Percentiles rank a stretch among this genome's conserved stretches.
phyloP scores from a whole-genome alignment of 192 early-diverging fungal species.

The Fimicolochytrium jonesii region DNA sequence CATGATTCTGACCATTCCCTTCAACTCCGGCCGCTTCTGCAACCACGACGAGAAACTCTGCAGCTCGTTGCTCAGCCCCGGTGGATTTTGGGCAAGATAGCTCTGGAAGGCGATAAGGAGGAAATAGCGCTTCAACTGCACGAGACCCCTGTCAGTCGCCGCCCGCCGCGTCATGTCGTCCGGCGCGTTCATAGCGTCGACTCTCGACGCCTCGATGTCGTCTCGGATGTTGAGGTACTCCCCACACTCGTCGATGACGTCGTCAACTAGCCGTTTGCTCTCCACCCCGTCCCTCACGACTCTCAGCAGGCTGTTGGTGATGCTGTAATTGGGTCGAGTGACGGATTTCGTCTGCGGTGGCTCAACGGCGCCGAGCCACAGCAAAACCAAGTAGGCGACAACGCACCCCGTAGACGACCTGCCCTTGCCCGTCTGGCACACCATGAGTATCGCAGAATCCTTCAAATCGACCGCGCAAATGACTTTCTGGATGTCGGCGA shows the following conservation, averaged over 20 bases:
- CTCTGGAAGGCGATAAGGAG: slow-evolving; percentile 53
- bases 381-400: slow-evolving; percentile 30
- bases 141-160: slow-evolving; percentile 24
- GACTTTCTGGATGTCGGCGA: slow-evolving; percentile 51
- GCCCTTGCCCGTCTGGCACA: slow-evolving; percentile 61
- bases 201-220: slow-evolving; percentile 45
- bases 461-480: slow-evolving; percentile 35
- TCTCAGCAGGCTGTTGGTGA: slow-evolving; percentile 58
- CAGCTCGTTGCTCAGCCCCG: slow-evolving; percentile 19
- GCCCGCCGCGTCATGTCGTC: slow-evolving; percentile 9
- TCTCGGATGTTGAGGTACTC: slow-evolving; percentile 48
- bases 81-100: slow-evolving; percentile 45
- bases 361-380: slow-evolving; percentile 33
- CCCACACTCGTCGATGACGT: slow-evolving; percentile 51
- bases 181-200: slow-evolving; percentile 30
- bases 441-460: slow-evolving; percentile 49
- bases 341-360: not conserved
- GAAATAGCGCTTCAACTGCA: slow-evolving; percentile 50
- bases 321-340: slow-evolving; percentile 43
- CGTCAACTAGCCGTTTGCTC: slow-evolving; percentile 52
- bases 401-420: slow-evolving; percentile 53
- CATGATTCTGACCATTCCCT: slow-evolving; percentile 43
- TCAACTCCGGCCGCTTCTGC: slow-evolving; percentile 46
- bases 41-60: slow-evolving; percentile 55
- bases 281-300: slow-evolving; percentile 56